These are phyloP conservation scores for Aspergillus persii DNA, from an alignment of 2,329 filamentous ascomycete species.

Conservation along the genomic window DNA sequence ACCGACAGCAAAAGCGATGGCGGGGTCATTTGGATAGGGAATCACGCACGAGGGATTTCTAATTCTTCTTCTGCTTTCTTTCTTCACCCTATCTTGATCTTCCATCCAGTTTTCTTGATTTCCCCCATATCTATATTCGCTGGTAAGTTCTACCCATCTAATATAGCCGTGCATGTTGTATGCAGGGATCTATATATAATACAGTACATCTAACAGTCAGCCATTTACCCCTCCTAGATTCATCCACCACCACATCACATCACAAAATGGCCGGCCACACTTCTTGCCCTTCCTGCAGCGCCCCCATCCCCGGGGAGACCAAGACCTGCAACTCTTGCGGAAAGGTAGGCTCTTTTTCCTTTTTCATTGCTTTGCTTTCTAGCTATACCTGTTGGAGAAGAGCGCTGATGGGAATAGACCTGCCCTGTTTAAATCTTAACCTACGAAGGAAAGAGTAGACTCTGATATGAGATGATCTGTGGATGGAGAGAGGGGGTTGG, in stretches of 20 bases:
- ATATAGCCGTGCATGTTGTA: too few relatives aligned
- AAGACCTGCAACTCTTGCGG: conserved; percentile 31
- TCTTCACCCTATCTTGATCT: not conserved
- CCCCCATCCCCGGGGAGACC: conserved; percentile 22
- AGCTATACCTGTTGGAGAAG: too few relatives aligned
- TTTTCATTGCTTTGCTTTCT: too few relatives aligned
- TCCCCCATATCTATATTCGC: too few relatives aligned
- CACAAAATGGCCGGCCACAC: conserved; percentile 23
- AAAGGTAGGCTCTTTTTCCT: conserved; percentile 9
- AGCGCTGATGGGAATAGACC: not conserved
- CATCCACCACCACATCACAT: not conserved
- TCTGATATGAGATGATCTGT: not conserved
- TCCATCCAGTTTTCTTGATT: not conserved
- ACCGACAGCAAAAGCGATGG: not conserved
- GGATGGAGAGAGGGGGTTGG: too few relatives aligned
- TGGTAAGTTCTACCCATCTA: too few relatives aligned
- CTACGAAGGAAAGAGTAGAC: too few relatives aligned
- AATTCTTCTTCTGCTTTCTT: not conserved
- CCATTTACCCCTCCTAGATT: too few relatives aligned
- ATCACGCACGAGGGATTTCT: not conserved
- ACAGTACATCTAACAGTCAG: too few relatives aligned
- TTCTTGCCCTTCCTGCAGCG: conserved; percentile 27
- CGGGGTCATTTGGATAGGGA: not conserved
- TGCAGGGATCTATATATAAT: too few relatives aligned
- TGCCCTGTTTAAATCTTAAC: not conserved